These are phyloP conservation scores for Penicillium sp. DNA, from an alignment of 2,329 filamentous ascomycete genomes.

Conservation along the genomic window DNA sequence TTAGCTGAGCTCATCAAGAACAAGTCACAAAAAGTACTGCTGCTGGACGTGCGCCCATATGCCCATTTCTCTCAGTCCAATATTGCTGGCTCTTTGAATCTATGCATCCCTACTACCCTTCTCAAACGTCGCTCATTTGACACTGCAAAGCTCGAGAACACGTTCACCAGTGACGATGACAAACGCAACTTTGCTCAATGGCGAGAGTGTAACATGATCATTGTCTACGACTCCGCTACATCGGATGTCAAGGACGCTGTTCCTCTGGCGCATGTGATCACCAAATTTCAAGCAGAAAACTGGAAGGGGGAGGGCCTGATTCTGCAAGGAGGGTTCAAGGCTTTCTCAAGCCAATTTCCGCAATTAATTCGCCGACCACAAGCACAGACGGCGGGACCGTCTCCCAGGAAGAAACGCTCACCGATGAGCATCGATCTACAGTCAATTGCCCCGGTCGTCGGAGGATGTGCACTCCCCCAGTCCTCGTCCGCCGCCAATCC, in stretches of 20 bases:
- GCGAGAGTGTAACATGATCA: constrained; percentile 71
- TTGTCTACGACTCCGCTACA: constrained; percentile 84
- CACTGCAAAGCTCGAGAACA: constrained; percentile 81
- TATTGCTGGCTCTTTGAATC: constrained; percentile 78
- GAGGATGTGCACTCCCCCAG: constrained; percentile 78
- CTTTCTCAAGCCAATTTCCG: constrained; percentile 69
- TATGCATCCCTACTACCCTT: constrained; percentile 93
- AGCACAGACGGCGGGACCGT: constrained; percentile 31
- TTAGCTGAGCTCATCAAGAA: constrained; percentile 61
- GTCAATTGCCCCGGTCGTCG: constrained; percentile 74
- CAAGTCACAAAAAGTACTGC: constrained; percentile 57
- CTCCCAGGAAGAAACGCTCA: constrained; percentile 50
- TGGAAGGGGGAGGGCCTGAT: constrained; percentile 75
- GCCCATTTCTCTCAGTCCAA: constrained; percentile 77
- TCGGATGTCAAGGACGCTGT: constrained; percentile 76
- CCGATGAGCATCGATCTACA: constrained; percentile 55
- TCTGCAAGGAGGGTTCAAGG: constrained; percentile 77
- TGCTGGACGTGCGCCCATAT: constrained; percentile 84
- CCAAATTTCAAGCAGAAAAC: constrained; percentile 86
- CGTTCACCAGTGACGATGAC: constrained; percentile 72
- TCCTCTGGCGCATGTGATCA: constrained; percentile 81
- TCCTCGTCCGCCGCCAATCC: constrained; percentile 71
- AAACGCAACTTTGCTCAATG: constrained; percentile 74
- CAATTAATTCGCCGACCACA: constrained; percentile 38
- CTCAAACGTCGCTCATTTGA: constrained; percentile 90